Conservation (phyloP, 305 asterid species). For the Rubia tinctorum region DNA sequence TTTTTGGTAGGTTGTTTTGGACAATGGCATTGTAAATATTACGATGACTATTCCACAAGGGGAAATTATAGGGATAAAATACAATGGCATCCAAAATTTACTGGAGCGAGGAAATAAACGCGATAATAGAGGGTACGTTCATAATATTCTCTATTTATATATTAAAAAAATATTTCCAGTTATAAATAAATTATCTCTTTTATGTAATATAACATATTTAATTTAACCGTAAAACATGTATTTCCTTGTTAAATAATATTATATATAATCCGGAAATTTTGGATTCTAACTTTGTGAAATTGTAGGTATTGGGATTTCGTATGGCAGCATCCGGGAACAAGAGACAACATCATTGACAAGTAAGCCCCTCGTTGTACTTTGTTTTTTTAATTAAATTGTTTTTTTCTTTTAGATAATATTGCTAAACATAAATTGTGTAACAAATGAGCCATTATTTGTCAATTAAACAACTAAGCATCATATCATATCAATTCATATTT, state of each 20-base stretch:
- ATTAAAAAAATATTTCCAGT: background rate
- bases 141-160: too few relatives aligned
- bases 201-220: too few relatives aligned
- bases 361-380: conserved; percentile 22
- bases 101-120: conserved; percentile 36
- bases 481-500: too few relatives aligned
- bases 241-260: too few relatives aligned
- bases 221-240: too few relatives aligned
- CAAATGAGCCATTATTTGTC: too few relatives aligned
- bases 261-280: background rate
- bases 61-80: conserved; percentile 46
- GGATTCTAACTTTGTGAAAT: background rate
- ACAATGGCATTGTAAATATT: conserved; percentile 56
- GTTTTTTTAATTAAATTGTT: background rate
- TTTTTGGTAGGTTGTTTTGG: conserved; percentile 44
- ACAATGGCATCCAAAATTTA: conserved; percentile 62
- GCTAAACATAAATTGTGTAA: too few relatives aligned
- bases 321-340: conserved; percentile 46
- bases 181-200: background rate
- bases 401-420: too few relatives aligned
- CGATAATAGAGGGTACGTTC: conserved; percentile 54
- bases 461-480: too few relatives aligned
- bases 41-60: conserved; percentile 64
- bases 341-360: conserved; percentile 44
- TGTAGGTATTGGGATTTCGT: conserved; percentile 83